phyloP scores from a whole-genome alignment of 805 yeast species.

The Zygoascus tannicola region DNA sequence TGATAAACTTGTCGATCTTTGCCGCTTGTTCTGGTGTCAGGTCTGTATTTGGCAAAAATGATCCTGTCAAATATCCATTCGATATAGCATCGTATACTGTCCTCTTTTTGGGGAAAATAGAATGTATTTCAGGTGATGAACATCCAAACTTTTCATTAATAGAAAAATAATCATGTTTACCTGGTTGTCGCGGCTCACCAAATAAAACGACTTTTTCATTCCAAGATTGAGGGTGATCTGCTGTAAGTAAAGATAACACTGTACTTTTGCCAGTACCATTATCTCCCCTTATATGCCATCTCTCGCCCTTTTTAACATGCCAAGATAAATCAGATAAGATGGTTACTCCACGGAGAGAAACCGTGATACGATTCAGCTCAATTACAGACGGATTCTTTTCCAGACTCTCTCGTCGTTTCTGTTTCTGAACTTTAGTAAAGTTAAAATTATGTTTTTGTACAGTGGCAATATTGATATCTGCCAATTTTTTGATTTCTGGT shows the following conservation, averaged over 20 bases:
- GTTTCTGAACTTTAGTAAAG: slow-evolving; percentile 1
- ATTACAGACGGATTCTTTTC: slow-evolving; percentile 25
- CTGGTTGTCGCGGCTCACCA: slow-evolving; percentile 63
- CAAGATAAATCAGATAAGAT: slow-evolving; percentile 55
- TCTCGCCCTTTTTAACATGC: slow-evolving; percentile 60
- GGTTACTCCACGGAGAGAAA: slow-evolving; percentile 54
- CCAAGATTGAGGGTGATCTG: slow-evolving; percentile 98
- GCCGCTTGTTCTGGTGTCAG: slow-evolving; percentile 32
- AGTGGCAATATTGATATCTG: slow-evolving; percentile 14
- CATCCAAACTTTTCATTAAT: slow-evolving; percentile 75
- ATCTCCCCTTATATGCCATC: slow-evolving; percentile 82
- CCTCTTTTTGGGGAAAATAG: slow-evolving; percentile 57
- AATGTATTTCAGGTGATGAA: slow-evolving; percentile 87
- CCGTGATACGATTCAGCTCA: slow-evolving; percentile 53
- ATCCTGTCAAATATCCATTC: slow-evolving; percentile 70
- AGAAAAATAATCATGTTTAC: slow-evolving; percentile 65
- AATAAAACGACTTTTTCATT: slow-evolving; percentile 52
- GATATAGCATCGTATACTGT: slow-evolving; percentile 49
- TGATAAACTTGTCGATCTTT: slow-evolving; percentile 38
- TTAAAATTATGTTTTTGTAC: background rate
- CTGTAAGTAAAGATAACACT: slow-evolving; percentile 68
- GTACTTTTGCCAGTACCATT: slow-evolving; percentile 96
- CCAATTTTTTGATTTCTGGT: slow-evolving; percentile 19
- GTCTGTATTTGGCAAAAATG: slow-evolving; percentile 41
- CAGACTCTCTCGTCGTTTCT: background rate